Conservation (phyloP, 1,284 basidiomycete species). For the Thecaphora thlaspeos region DNA sequence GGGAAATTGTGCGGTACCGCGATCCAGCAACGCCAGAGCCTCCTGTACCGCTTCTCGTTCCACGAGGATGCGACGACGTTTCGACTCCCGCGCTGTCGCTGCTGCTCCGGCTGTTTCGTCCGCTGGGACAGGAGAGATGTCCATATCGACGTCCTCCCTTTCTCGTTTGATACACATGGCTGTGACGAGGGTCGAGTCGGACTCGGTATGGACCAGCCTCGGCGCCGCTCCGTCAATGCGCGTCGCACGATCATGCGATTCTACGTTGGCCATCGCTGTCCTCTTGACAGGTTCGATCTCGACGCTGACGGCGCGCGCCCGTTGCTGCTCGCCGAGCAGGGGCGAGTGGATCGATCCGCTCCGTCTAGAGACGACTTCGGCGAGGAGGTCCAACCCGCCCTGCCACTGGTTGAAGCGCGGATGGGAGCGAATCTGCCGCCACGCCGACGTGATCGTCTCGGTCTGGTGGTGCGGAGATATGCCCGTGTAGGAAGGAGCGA, state of each 20-base stretch:
- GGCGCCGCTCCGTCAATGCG: slow-evolving; percentile 6
- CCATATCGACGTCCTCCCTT: not conserved
- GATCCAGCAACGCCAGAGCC: slow-evolving; percentile 40
- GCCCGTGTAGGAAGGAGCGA: not conserved
- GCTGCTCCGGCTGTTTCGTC: not conserved
- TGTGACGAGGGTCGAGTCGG: slow-evolving; percentile 7
- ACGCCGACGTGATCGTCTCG: slow-evolving; percentile 49
- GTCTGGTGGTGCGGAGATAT: not conserved
- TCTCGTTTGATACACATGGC: slow-evolving; percentile 7
- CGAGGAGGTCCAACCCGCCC: slow-evolving; percentile 52
- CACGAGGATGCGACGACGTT: slow-evolving; percentile 37
- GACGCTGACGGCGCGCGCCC: slow-evolving; percentile 14
- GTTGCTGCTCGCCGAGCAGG: slow-evolving; percentile 4
- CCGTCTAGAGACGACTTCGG: slow-evolving; percentile 48
- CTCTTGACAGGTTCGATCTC: slow-evolving; percentile 19
- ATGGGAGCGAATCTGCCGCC: slow-evolving; percentile 49
- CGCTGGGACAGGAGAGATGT: slow-evolving; percentile 2
- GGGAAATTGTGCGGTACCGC: slow-evolving; percentile 13
- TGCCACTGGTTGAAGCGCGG: slow-evolving; percentile 46
- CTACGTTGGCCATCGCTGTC: not conserved
- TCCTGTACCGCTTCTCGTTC: slow-evolving; percentile 45
- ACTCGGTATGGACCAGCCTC: slow-evolving; percentile 7
- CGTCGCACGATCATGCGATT: slow-evolving; percentile 14
- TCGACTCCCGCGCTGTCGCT: slow-evolving; percentile 1
- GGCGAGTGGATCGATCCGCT: slow-evolving; percentile 30